Conservation (phyloP, 179 eudicot genomes). For the Corrigiola litoralis region DNA sequence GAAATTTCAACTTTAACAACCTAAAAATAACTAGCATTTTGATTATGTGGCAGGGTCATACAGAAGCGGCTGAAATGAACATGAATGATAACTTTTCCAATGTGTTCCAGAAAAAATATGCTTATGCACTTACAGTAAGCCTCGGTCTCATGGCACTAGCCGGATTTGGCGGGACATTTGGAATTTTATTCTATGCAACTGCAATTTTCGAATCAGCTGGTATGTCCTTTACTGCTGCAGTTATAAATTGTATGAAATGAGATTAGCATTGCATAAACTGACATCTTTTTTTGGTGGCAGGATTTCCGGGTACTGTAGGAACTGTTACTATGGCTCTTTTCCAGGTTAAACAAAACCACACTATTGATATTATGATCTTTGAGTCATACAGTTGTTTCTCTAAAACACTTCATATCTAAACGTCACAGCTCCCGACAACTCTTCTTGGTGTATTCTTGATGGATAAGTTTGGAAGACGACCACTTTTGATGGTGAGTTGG, state of each 20-base stretch:
- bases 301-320: constrained; percentile 29
- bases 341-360: constrained; percentile 27
- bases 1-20: not conserved
- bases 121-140: constrained; percentile 30
- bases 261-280: not conserved
- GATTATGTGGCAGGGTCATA: constrained; percentile 17
- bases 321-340: constrained; percentile 26
- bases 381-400: not conserved
- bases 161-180: constrained; percentile 23
- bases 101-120: constrained; percentile 30
- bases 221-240: not conserved
- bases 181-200: constrained; percentile 29
- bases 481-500: constrained; percentile 35
- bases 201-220: constrained; percentile 41
- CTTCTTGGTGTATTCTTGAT: constrained; percentile 32
- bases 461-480: constrained; percentile 49
- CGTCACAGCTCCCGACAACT: constrained; percentile 30
- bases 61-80: constrained; percentile 10
- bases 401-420: not conserved
- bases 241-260: not conserved
- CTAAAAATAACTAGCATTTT: not conserved
- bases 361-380: not conserved
- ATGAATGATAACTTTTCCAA: constrained; percentile 10
- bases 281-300: constrained; percentile 12
- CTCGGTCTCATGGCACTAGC: constrained; percentile 29